A percentile compares a stretch with the other conserved stretches of the same genome.
These are phyloP conservation scores for Podaxis sp. DNA, from an alignment of 768 basidiomycete genomes.

Conservation along the genomic window DNA sequence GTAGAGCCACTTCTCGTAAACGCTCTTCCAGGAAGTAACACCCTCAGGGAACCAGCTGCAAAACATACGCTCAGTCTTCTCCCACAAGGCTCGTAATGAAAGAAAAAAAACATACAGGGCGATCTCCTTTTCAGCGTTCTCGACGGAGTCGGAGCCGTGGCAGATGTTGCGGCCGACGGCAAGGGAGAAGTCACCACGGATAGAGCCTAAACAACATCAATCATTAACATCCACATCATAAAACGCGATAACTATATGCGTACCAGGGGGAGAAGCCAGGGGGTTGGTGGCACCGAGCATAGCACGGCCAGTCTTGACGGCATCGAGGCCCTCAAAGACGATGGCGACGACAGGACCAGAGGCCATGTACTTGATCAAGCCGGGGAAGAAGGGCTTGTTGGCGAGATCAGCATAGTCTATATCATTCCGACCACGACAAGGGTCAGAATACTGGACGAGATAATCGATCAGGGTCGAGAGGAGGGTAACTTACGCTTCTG, in stretches of 20 bases:
- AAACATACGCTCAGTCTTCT: constrained; percentile 13
- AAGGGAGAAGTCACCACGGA: constrained; percentile 94
- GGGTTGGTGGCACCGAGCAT: constrained; percentile 99
- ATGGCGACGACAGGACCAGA: constrained; percentile 94
- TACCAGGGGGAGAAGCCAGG: constrained; percentile 82
- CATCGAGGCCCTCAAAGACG: constrained; percentile 94
- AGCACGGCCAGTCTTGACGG: constrained; percentile 91
- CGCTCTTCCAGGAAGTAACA: constrained; percentile 65
- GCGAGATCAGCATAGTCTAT: constrained; percentile 95
- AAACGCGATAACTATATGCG: constrained; percentile 24
- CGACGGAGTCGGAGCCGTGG: constrained; percentile 88
- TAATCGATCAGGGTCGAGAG: constrained; percentile 15
- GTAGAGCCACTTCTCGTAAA: constrained; percentile 72
- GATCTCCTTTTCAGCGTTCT: constrained; percentile 94
- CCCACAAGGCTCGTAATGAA: neutral
- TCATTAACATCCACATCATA: constrained; percentile 2
- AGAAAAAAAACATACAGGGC: constrained; percentile 58
- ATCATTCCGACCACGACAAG: constrained; percentile 10
- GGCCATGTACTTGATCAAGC: constrained; percentile 94
- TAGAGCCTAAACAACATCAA: constrained; percentile 60
- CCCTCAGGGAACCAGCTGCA: constrained; percentile 92
- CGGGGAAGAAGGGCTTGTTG: constrained; percentile 94
- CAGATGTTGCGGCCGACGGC: constrained; percentile 95
- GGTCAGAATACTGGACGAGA: constrained; percentile 10
- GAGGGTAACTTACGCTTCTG: constrained; percentile 68